Evolutionary conservation across 2,329 filamentous ascomycete genomes (phyloP), one percentile per base, ranked within the genome.

Genomic region (Phaeophleospora eucalypticola): DNA sequence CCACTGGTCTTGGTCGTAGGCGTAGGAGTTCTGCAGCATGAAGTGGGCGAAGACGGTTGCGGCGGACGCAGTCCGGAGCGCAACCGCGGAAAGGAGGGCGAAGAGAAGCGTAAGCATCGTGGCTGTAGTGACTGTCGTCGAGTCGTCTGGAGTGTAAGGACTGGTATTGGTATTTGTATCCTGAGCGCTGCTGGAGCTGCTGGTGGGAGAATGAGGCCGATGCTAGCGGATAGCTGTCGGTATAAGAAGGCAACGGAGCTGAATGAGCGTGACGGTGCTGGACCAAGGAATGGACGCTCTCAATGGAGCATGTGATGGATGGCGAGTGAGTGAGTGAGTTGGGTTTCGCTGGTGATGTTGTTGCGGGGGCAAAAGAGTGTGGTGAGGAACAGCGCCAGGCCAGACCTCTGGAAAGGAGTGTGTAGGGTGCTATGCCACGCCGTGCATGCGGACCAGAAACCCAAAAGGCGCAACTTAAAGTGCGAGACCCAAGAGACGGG

Each of bases 1-100:
- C 65, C 65, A 67, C 50, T 64, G 58, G 33, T 55, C 49, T 6
- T 58, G 46, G 40, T 60, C 52, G 56, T 67, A 67, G 18, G 64
- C 62, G 49, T 62, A 67, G 7, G 63, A 48, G 53, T 67, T 66
- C 49, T 58, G 53, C 27, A 67, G 53, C 65, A 67, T 67, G 53
- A 67, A 66, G 49, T 67, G 64, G 29, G 65, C 64, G 40, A 66
- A 59, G 45, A 66, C 64, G 37, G 57, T 52, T 18, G 58, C 53
- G 37, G 63, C 64, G n/a, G 56, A 50, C 12, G 54, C 56, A 8
- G 57, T 51, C 36, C 49, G 58, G 27, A 63, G 35, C 16, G 56
- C 46, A 49, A 62, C 36, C 24, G 58, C 58, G 48, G 56, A 54
- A 6, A 55, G 46, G 21, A 56, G 43, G 43, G 51, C 50, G 38